Percentiles rank a stretch among this genome's conserved stretches.
phyloP scores from a whole-genome alignment of 2,329 filamentous ascomycete species.

The Davidsoniella virescens region DNA sequence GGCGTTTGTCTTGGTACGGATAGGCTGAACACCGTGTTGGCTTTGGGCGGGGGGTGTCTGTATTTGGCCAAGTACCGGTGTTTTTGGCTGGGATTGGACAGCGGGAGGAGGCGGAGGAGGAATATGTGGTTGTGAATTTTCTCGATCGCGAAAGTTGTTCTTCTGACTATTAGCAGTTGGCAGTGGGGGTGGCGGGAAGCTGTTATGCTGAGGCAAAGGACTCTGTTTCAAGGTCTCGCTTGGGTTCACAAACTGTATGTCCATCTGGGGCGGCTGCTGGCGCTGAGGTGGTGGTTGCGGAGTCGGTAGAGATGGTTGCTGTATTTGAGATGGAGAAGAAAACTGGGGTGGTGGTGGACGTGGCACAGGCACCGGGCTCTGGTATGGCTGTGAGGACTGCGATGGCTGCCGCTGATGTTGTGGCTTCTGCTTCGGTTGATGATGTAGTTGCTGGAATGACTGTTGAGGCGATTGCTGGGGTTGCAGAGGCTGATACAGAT shows the following conservation, averaged over 20 bases:
- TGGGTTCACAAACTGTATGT: constrained; percentile 11
- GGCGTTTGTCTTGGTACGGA: constrained; percentile 22
- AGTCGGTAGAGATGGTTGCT: constrained; percentile 10
- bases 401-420: constrained; percentile 11
- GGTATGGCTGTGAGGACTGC: constrained; percentile 10
- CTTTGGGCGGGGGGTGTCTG: constrained; percentile 14
- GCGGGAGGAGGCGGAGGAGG: constrained; percentile 17
- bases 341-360: constrained; percentile 14
- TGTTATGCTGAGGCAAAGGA: constrained; percentile 7
- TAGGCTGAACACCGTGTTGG: constrained; percentile 16
- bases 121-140: constrained; percentile 12
- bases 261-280: constrained; percentile 10
- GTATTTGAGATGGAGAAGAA: constrained; percentile 15
- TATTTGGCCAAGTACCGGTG: constrained; percentile 7
- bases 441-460: constrained; percentile 18
- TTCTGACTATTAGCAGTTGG: background rate
- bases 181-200: constrained; percentile 7
- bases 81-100: constrained; percentile 12
- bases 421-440: constrained; percentile 17
- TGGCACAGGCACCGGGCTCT: constrained; percentile 1
- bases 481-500: constrained; percentile 4
- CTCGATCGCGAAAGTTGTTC: background rate
- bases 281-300: background rate
- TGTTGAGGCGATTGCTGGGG: constrained; percentile 19
- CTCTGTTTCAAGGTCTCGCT: constrained; percentile 9